phyloP scores from a whole-genome alignment of 495 filamentous ascomycete genomes.

The Rhypophila decipiens region DNA sequence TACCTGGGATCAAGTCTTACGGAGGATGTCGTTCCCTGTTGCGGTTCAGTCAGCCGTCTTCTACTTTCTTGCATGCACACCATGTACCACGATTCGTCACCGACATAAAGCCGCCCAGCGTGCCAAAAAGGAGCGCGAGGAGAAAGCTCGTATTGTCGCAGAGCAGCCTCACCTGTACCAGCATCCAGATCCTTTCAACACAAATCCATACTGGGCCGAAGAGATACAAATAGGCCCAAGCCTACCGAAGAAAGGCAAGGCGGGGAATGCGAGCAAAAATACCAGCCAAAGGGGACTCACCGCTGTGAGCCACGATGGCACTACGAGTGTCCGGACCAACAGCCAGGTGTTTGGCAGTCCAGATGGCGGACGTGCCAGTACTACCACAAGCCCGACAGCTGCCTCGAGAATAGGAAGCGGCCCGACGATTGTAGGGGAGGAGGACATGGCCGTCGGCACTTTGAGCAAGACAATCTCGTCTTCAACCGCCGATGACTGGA shows the following conservation, averaged over 20 bases:
- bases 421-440: conserved; percentile 26
- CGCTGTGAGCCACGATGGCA: conserved; percentile 32
- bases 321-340: conserved; percentile 25
- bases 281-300: conserved; percentile 44
- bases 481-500: conserved; percentile 53
- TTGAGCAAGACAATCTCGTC: conserved; percentile 25
- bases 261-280: conserved; percentile 39
- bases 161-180: conserved; percentile 67
- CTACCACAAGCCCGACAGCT: conserved; percentile 5
- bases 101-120: conserved; percentile 61
- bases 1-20: background rate
- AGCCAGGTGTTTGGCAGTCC: conserved; percentile 16
- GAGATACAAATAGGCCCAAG: conserved; percentile 77
- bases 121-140: conserved; percentile 52
- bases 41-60: conserved; percentile 76
- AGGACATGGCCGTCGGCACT: conserved; percentile 16
- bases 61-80: conserved; percentile 77
- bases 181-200: conserved; percentile 75
- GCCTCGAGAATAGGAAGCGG: conserved; percentile 10
- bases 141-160: conserved; percentile 52
- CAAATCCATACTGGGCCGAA: conserved; percentile 79
- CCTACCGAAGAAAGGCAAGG: conserved; percentile 55
- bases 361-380: conserved; percentile 18
- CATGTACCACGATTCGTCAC: conserved; percentile 60
- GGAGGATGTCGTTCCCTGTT: conserved; percentile 46